These are phyloP conservation scores for Brassica incana DNA, from an alignment of 345 rosid species.

Conservation along the genomic window DNA sequence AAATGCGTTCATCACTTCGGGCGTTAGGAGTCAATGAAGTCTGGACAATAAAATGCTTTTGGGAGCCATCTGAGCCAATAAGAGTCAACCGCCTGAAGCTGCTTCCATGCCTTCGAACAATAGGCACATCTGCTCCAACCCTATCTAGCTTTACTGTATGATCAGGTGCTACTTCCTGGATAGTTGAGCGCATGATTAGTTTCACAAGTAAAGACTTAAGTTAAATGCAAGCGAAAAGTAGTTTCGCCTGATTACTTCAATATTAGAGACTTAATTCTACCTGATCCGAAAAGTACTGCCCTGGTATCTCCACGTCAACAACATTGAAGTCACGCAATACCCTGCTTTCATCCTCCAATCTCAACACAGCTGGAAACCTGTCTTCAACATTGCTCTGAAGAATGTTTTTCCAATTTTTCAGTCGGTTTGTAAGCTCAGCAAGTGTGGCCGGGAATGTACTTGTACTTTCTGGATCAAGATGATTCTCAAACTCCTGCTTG, in stretches of 20 bases:
- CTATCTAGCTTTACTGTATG: constrained; percentile 89
- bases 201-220: constrained; percentile 9
- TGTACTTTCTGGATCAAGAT: constrained; percentile 96
- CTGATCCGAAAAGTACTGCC: constrained; percentile 97
- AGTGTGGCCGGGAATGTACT: constrained; percentile 91
- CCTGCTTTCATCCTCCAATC: constrained; percentile 96
- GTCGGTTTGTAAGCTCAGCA: constrained; percentile 77
- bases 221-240: constrained; percentile 13
- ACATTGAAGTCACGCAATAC: constrained; percentile 91
- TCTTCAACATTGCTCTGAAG: constrained; percentile 99
- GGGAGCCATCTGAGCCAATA: constrained; percentile 97
- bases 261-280: constrained; percentile 41
- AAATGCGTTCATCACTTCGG: constrained; percentile 91
- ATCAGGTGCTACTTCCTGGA: constrained; percentile 93
- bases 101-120: constrained; percentile 98
- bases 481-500: constrained; percentile 95
- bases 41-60: constrained; percentile 92
- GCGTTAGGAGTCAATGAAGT: constrained; percentile 99
- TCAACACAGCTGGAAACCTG: constrained; percentile 91
- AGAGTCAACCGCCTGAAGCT: constrained; percentile 95
- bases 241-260: background rate
- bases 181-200: constrained; percentile 20
- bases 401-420: constrained; percentile 96
- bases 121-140: constrained; percentile 94
- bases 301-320: constrained; percentile 99